phyloP scores from a whole-genome alignment of 2,329 filamentous ascomycete genomes.

The Aspergillus unguis region DNA sequence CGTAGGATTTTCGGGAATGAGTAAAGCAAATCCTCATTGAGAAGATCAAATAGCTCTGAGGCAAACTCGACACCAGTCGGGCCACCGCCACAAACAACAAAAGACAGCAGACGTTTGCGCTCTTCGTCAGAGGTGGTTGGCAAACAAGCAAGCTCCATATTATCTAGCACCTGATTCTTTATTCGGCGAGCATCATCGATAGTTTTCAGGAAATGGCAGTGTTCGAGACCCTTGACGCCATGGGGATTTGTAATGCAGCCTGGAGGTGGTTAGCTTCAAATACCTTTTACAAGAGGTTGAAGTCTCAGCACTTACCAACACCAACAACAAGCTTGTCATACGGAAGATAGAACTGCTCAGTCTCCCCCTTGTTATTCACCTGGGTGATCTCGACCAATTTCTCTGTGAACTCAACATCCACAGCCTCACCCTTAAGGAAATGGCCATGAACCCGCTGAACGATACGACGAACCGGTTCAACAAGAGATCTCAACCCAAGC shows the following conservation, averaged over 20 bases:
- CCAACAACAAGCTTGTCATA: slow-evolving; percentile 96
- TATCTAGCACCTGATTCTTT: slow-evolving; percentile 81
- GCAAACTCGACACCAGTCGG: slow-evolving; percentile 98
- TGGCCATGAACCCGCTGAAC: slow-evolving; percentile 75
- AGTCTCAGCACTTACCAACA: slow-evolving; percentile 56
- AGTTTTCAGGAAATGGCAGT: slow-evolving; percentile 93
- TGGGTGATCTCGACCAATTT: slow-evolving; percentile 87
- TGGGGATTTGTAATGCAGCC: slow-evolving; percentile 90
- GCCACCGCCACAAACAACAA: slow-evolving; percentile 92
- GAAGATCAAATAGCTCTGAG: slow-evolving; percentile 88
- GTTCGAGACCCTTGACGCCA: slow-evolving; percentile 88
- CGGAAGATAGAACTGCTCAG: slow-evolving; percentile 82
- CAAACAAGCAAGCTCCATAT: slow-evolving; percentile 86
- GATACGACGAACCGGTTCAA: slow-evolving; percentile 88
- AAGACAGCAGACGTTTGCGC: slow-evolving; percentile 80
- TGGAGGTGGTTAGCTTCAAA: slow-evolving; percentile 20
- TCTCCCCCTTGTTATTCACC: slow-evolving; percentile 65
- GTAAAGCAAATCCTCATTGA: slow-evolving; percentile 85
- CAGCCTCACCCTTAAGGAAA: slow-evolving; percentile 81
- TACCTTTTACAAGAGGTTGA: background rate
- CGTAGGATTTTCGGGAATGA: slow-evolving; percentile 87
- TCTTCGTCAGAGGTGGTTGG: slow-evolving; percentile 89
- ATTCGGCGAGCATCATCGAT: slow-evolving; percentile 89
- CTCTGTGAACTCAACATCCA: slow-evolving; percentile 86
- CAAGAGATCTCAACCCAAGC: slow-evolving; percentile 81